Evolutionary conservation across 345 rosid species (phyloP), one percentile per base, ranked within the genome.

Genomic region (Boechera divaricarpa): DNA sequence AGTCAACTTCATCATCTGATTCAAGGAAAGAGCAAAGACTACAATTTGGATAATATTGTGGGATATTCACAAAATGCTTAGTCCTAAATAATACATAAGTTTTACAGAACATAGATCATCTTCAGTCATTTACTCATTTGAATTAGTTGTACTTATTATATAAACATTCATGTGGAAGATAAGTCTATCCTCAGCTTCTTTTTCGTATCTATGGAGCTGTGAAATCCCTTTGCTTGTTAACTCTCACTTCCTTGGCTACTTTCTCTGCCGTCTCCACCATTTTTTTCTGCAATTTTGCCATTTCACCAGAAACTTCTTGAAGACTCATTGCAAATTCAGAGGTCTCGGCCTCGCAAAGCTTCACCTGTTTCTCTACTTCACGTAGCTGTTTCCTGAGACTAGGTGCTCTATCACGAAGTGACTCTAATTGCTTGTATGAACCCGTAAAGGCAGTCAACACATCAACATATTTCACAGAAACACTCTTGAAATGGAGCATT

Each of bases 391-490:
- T 63, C 68, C 4, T 64, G 8, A 45, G 54, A 45, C 39, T 45
- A 64, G 29, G 2, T 44, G 4, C 54, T 64, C 26, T 44, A 44
- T 16, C 38, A 13, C 54, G 54, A 28, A 64, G 26, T 9, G 39
- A 4, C 39, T 29, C 39, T 44, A 29, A 31, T 15, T 64, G 38
- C 13, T 44, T 64, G 26, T 7, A 44, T 0, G 69, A 64, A 64
- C 15, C 5, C 5, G 39, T 64, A 64, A 15, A 64, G 5, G 69
- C 54, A 2, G 54, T 45, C 54, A 64, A 45, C 0, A 54, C 39
- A 3, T 64, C 54, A 29, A 29, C 69, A 64, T 64, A 36, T 64
- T 64, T 64, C 54, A 15, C 0, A 45, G 69, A 64, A 44, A 64
- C 26, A 28, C 26, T 64, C 38, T 64, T 13, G 13, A 64, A 45